Percentiles rank a stretch among this genome's conserved stretches.
phyloP scores from a whole-genome alignment of 1,284 basidiomycete genomes.

The Melampsora larici-populina region DNA sequence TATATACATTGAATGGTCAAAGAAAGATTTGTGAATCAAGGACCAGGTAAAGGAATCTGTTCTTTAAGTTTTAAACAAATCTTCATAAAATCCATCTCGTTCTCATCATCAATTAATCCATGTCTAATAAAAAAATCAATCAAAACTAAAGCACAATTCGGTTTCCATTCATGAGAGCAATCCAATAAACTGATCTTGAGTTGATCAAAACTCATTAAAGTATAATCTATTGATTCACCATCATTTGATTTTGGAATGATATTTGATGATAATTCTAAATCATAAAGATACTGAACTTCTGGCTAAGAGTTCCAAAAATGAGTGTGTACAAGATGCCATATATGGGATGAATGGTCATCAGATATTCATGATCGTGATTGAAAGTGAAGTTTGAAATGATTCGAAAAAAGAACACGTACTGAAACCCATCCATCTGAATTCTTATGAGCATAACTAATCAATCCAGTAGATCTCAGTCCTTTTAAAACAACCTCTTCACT shows the following conservation, averaged over 20 bases:
- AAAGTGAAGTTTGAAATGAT: neutral
- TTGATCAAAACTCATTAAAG: slow-evolving; percentile 52
- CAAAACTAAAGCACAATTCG: slow-evolving; percentile 75
- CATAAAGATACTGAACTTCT: slow-evolving; percentile 69
- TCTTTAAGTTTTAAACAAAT: neutral
- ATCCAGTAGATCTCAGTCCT: slow-evolving; percentile 62
- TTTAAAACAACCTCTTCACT: slow-evolving; percentile 63
- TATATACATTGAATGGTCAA: no score
- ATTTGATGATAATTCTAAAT: slow-evolving; percentile 65
- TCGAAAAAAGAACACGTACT: neutral
- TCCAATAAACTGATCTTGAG: slow-evolving; percentile 44
- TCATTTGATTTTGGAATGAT: slow-evolving; percentile 73
- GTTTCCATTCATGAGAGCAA: slow-evolving; percentile 68
- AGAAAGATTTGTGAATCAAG: neutral
- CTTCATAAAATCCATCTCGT: neutral
- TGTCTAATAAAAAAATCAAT: slow-evolving; percentile 71
- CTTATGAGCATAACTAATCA: slow-evolving; percentile 55
- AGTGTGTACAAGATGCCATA: no score
- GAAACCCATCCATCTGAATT: slow-evolving; percentile 49
- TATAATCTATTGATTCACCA: slow-evolving; percentile 88
- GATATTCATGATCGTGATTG: neutral
- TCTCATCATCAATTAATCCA: slow-evolving; percentile 6
- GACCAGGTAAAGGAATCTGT: neutral
- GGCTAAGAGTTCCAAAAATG: slow-evolving; percentile 66
- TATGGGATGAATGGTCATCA: neutral